These are phyloP conservation scores for Phytopythium montanum DNA, from an alignment of 352 stramenopile species.

Conservation along the genomic window DNA sequence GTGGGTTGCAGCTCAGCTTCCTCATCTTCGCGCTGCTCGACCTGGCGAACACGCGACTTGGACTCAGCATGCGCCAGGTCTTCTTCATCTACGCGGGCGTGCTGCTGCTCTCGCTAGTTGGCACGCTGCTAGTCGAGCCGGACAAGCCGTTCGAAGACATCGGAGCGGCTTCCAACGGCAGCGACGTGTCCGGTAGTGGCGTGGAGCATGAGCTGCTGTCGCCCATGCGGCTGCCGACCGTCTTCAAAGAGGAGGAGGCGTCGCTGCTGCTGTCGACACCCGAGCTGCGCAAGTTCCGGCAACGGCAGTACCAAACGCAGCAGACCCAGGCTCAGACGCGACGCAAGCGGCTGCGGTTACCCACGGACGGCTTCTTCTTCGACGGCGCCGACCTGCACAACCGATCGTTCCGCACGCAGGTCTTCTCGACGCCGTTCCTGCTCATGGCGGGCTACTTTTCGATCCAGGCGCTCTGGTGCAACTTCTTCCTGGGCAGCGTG, in stretches of 20 bases:
- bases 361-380: conserved; percentile 30
- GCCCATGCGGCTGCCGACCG: conserved; percentile 46
- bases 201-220: conserved; percentile 46
- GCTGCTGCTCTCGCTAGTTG: conserved; percentile 43
- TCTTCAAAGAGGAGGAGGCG: conserved; percentile 55
- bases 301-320: conserved; percentile 8
- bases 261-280: conserved; percentile 47
- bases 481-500: conserved; percentile 80
- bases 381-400: conserved; percentile 36
- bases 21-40: conserved; percentile 69
- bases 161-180: neutral
- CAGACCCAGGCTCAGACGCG: conserved; percentile 10
- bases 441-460: conserved; percentile 74
- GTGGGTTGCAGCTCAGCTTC: conserved; percentile 67
- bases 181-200: neutral
- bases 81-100: conserved; percentile 52
- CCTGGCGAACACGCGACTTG: conserved; percentile 34
- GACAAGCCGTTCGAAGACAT: conserved; percentile 41
- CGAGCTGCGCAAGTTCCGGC: conserved; percentile 36
- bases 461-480: conserved; percentile 73
- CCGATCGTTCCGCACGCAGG: conserved; percentile 60
- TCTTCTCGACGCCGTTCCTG: conserved; percentile 61
- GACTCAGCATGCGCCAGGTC: conserved; percentile 35
- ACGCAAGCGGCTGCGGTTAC: conserved; percentile 12
- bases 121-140: conserved; percentile 51